Percentiles rank a stretch among this genome's conserved stretches.
These are phyloP conservation scores for Linnemannia exigua DNA, from an alignment of 192 early-diverging fungal species.

Conservation along the genomic window DNA sequence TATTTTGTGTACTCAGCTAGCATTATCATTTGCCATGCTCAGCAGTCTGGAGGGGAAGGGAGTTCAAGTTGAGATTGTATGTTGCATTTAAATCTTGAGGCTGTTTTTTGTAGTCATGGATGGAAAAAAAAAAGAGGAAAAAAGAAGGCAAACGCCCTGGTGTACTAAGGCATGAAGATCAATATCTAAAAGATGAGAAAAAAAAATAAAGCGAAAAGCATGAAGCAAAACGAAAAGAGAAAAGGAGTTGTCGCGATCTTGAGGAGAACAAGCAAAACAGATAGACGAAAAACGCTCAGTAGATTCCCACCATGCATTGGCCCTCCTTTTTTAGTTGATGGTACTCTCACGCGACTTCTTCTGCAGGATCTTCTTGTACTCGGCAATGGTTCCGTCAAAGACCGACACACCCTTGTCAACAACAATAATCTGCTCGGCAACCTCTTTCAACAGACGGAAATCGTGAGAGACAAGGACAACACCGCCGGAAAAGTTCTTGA, in stretches of 20 bases:
- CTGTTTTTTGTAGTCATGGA: not conserved
- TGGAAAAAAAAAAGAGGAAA: not conserved
- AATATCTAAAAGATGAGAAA: not conserved
- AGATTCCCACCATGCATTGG: too few species aligned
- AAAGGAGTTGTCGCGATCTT: not conserved
- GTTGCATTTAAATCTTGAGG: not conserved
- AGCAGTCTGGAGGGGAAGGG: not conserved
- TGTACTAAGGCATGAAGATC: not conserved
- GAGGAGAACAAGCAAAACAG: not conserved
- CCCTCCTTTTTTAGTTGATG: not conserved
- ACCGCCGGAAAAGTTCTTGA: conserved; percentile 95
- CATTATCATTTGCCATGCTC: not conserved
- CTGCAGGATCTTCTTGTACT: conserved; percentile 91
- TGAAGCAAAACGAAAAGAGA: not conserved
- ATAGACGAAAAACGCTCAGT: not conserved
- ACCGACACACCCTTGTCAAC: conserved; percentile 82
- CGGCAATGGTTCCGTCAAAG: conserved; percentile 87
- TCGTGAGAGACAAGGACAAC: conserved; percentile 99
- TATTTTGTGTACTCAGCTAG: not conserved
- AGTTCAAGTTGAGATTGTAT: not conserved
- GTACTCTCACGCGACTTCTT: conserved; percentile 50
- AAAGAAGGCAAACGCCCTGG: too few species aligned
- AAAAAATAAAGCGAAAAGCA: not conserved
- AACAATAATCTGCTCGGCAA: conserved; percentile 95
- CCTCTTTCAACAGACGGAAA: conserved; percentile 97